Percentiles rank a stretch among this genome's conserved stretches.
Conservation (phyloP, 1,284 basidiomycete genomes). For the Rhodofomes roseus region DNA sequence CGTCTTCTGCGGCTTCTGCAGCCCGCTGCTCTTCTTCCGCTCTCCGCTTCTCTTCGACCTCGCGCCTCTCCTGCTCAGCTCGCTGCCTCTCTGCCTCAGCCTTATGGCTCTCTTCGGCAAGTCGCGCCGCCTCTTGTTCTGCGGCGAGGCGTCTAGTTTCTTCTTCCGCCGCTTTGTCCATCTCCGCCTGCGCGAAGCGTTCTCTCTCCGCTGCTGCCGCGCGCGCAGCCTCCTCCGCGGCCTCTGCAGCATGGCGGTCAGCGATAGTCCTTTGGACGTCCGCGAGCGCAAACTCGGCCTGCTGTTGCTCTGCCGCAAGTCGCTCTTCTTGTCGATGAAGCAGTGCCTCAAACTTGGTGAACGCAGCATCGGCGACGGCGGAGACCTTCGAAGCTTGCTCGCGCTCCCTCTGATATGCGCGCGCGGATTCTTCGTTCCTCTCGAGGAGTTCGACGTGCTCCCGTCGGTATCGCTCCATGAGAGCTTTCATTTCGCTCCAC, state of each 20-base stretch:
- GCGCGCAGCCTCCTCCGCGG: background rate
- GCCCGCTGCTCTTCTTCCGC: background rate
- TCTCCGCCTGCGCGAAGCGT: background rate
- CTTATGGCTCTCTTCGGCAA: background rate
- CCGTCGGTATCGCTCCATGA: slow-evolving; percentile 13
- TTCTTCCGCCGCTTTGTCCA: background rate
- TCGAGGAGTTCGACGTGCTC: slow-evolving; percentile 15
- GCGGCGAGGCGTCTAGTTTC: background rate
- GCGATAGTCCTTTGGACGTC: slow-evolving; percentile 5
- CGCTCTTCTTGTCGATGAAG: slow-evolving; percentile 13
- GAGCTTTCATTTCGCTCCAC: slow-evolving; percentile 8
- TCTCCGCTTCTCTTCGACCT: background rate
- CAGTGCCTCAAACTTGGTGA: slow-evolving; percentile 12
- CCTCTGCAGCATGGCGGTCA: background rate
- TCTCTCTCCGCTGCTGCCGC: background rate
- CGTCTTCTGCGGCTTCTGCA: background rate
- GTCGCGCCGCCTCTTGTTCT: background rate
- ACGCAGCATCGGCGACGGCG: slow-evolving; percentile 10
- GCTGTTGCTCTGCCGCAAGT: slow-evolving; percentile 10
- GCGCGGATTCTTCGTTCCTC: slow-evolving; percentile 18
- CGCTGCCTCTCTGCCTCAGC: background rate
- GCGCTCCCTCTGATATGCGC: slow-evolving; percentile 15
- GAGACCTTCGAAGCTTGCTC: slow-evolving; percentile 15
- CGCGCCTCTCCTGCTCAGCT: background rate
- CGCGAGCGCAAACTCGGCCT: slow-evolving; percentile 5